Percentiles rank a stretch among this genome's conserved stretches.
Conservation (phyloP, 352 stramenopile species). For the Salisapilia sapeloensis region DNA sequence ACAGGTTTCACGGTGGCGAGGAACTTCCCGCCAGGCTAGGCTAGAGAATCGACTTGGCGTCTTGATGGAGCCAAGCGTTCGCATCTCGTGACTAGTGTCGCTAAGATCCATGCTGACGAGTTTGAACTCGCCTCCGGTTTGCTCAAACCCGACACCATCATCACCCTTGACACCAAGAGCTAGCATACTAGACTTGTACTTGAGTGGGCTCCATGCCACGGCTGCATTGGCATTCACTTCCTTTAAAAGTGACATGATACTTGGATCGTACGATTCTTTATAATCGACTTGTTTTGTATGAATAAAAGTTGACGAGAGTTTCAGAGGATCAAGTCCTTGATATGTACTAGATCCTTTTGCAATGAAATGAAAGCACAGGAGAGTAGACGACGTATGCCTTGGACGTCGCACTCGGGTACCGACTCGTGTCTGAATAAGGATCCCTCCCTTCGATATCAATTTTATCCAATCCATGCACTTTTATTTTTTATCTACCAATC, state of each 20-base stretch:
- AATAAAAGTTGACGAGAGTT: too few species aligned
- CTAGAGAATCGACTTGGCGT: constrained; percentile 86
- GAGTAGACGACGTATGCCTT: too few species aligned
- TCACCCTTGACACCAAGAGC: constrained; percentile 89
- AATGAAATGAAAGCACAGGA: too few species aligned
- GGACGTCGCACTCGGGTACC: too few species aligned
- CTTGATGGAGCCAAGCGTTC: constrained; percentile 77
- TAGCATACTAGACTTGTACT: constrained; percentile 54
- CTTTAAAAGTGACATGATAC: constrained; percentile 84
- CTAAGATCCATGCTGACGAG: constrained; percentile 89
- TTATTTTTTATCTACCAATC: too few species aligned
- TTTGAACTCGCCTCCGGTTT: constrained; percentile 94
- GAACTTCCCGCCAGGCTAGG: constrained; percentile 85
- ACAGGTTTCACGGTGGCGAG: constrained; percentile 52
- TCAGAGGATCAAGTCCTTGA: too few species aligned
- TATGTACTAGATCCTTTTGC: too few species aligned
- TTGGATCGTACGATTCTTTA: too few species aligned
- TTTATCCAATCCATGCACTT: too few species aligned
- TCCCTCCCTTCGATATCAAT: too few species aligned
- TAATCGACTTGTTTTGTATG: too few species aligned
- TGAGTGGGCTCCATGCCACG: constrained; percentile 78
- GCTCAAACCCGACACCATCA: constrained; percentile 91
- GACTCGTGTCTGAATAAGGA: too few species aligned
- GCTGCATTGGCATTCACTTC: constrained; percentile 81
- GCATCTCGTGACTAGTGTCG: constrained; percentile 40